These are phyloP conservation scores for Neoarthrinium moseri DNA, from an alignment of 2,329 filamentous ascomycete species.

Conservation along the genomic window DNA sequence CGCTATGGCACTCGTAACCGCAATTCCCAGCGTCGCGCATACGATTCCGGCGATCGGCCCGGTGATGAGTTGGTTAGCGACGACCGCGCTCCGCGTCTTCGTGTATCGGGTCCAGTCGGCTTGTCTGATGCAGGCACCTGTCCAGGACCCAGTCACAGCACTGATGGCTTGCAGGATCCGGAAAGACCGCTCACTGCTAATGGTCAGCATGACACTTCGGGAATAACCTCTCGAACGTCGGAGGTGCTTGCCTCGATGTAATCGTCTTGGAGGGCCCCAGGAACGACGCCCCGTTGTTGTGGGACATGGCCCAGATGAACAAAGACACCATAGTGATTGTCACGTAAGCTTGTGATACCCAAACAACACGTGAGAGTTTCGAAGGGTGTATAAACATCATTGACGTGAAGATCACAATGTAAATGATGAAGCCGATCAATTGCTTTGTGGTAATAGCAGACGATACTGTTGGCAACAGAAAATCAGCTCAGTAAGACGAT, in stretches of 20 bases:
- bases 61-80: slow-evolving; percentile 6
- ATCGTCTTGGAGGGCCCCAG: slow-evolving; percentile 7
- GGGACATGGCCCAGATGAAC: slow-evolving; percentile 9
- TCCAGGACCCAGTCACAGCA: slow-evolving; percentile 5
- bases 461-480: not conserved
- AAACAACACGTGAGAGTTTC: not conserved
- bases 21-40: slow-evolving; percentile 9
- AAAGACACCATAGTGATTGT: slow-evolving; percentile 2
- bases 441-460: slow-evolving; percentile 31
- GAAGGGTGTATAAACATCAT: slow-evolving; percentile 11
- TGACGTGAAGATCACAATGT: slow-evolving; percentile 25
- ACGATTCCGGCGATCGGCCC: slow-evolving; percentile 8
- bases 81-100: slow-evolving; percentile 1
- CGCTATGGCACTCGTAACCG: slow-evolving; percentile 9
- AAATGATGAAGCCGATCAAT: slow-evolving; percentile 34
- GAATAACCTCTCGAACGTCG: too few species aligned
- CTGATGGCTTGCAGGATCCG: slow-evolving; percentile 11
- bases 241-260: slow-evolving; percentile 1
- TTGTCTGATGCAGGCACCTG: slow-evolving; percentile 10
- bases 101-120: slow-evolving; percentile 12
- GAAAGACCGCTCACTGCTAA: slow-evolving; percentile 7
- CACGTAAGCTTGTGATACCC: not conserved
- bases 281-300: slow-evolving; percentile 1
- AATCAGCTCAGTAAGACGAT: too few species aligned
- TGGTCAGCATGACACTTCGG: not conserved